These are phyloP conservation scores for Populus pruinosa DNA, from an alignment of 345 rosid genomes.

Conservation along the genomic window DNA sequence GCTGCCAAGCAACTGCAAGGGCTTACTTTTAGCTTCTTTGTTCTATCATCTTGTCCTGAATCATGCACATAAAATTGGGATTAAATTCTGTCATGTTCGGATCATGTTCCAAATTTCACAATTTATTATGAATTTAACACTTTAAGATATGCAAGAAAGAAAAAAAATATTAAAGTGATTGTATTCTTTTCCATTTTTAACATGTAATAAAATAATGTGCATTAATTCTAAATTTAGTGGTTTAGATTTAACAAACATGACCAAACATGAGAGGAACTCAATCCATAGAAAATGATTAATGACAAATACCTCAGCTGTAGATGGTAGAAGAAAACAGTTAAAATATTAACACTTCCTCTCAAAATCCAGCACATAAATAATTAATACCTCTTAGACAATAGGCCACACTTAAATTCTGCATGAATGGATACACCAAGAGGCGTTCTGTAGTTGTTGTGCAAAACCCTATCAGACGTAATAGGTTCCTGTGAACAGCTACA, in stretches of 20 bases:
- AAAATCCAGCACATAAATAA: background rate
- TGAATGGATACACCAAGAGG: constrained; percentile 84
- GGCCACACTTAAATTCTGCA: constrained; percentile 93
- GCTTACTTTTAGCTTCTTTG: background rate
- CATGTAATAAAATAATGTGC: background rate
- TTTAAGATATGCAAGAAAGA: background rate
- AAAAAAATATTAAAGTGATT: background rate
- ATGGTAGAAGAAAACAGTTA: background rate
- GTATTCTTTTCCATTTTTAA: no score
- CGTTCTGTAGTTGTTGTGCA: constrained; percentile 94
- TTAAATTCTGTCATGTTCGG: background rate
- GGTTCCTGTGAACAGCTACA: constrained; percentile 91
- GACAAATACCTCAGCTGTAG: background rate
- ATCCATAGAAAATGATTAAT: no score
- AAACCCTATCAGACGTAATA: constrained; percentile 81
- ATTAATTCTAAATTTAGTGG: background rate
- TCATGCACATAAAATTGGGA: background rate
- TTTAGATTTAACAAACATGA: background rate
- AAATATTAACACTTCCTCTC: background rate
- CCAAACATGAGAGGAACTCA: background rate
- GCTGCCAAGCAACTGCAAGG: background rate
- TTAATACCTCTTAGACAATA: constrained; percentile 76
- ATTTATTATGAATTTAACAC: background rate
- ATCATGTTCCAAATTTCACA: background rate
- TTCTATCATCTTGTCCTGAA: background rate